Base-by-base conservation (phyloP, 441 rosid species). In the California macrophylla region DNA sequence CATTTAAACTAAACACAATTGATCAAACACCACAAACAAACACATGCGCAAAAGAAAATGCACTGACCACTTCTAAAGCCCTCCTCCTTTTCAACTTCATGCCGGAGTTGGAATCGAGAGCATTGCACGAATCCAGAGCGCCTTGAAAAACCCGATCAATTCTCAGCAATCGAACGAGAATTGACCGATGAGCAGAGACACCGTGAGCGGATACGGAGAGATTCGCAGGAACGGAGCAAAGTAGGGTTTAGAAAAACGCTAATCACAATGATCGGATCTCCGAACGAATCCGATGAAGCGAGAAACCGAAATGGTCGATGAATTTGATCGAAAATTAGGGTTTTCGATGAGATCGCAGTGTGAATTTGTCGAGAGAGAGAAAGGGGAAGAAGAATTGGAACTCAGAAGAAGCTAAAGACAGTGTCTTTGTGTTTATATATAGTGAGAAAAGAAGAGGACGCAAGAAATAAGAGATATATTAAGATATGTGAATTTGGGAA, bases 61-160 rank as follows among this genome's bases (percentile, higher is more conserved):
- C 68, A 77, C 90, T 82, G 30, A 94, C 98, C 86, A 90, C 97
- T 90, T 88, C 96, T 30, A 83, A 69, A 77, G 89, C 82, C 84
- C 92, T 87, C 86, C 92, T 78, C 69, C 86, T 72, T 77, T 86
- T 84, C 68, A 89, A 86, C 89, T 94, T 94, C 98, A 90, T 94
- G 70, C 70, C 76, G 78, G 66, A 74, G 70, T 73, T 77, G 78
- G 70, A 74, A 78, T 81, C 81, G 66, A 80, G 67, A 76, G 84
- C 92, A 89, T 85, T 72, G 83, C 87, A 74, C 29, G 78, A 72
- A 80, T 45, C 64, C 25, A 45, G 58, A 62, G 15, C 54, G 72
- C 38, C 67, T 77, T 69, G 34, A 16, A 30, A 56, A 60, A 75
- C 67, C 47, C 86, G 89, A 89, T 82, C 89, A 80, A 85, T 67